Evolutionary conservation across 2,329 filamentous ascomycete species (phyloP), one percentile per base, ranked within the genome.

Genomic region (Diaporthe ilicicola): DNA sequence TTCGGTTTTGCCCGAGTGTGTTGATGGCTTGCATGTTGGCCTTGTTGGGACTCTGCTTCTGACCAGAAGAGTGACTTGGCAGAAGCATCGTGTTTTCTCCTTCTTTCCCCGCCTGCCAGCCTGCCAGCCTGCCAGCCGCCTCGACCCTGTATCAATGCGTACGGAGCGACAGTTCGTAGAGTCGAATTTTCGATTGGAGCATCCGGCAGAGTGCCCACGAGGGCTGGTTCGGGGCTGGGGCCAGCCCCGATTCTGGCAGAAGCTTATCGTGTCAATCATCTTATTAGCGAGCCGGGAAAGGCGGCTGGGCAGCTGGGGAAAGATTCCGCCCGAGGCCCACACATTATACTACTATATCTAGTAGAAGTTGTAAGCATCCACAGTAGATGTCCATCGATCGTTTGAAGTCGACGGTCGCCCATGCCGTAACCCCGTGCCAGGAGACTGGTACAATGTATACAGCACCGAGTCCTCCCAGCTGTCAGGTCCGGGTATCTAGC

Each of bases 231-330:
- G 22, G 17, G 37, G 34, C 34, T 59, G 54, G 22, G 12, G 22
- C 55, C n/a, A 24, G 55, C 39, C 22, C 55, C 27, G 66, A 44
- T 48, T 34, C 32, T 17, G 66, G 12, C 51, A 68, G 44, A 68
- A 68, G 66, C 66, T 68, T 64, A 54, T 69, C n/a, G 42, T 59
- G 55, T 37, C 22, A 70, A 24, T 24, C 17, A 17, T 55, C 22
- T 29, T 67, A 46, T 29, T 67, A 46, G 67, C 67, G 56, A 69
- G 56, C 56, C 67, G 67, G n/a, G 15, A 24, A 19, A 19, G 42
- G 56, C 46, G 51, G 27, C 56, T 53, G 48, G 67, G 46, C 67
- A 51, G 48, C 54, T 46, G 48, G 48, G 67, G 56, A n/a, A 70
- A 32, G 67, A 65, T 39, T 19, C 27, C 27, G 55, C 37, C 55